A percentile compares a stretch with the other conserved stretches of the same genome.
Conservation (phyloP, 1,139 yeast genomes). For the Kazachstania sp. region DNA sequence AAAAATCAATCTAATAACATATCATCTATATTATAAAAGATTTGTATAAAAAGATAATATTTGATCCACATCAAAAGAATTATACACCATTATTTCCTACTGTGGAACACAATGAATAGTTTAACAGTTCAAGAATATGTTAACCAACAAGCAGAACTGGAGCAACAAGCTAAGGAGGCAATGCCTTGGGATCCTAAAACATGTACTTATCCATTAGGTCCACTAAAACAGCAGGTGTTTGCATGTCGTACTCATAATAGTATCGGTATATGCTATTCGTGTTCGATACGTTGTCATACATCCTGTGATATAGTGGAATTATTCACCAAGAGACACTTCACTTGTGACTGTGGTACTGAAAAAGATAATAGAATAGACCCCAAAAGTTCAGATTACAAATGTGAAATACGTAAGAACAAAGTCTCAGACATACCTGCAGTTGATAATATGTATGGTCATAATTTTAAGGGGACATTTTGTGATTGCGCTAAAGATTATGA, state of each 20-base stretch:
- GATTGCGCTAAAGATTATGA: conserved; percentile 57
- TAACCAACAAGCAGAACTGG: conserved; percentile 31
- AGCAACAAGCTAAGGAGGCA: conserved; percentile 61
- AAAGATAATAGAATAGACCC: conserved; percentile 34
- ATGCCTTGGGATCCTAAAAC: conserved; percentile 87
- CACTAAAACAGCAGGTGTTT: conserved; percentile 68
- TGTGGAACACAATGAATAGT: conserved; percentile 3
- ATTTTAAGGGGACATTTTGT: conserved; percentile 70
- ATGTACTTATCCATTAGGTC: conserved; percentile 68
- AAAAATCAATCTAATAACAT: too few relatives aligned
- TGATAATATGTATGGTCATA: conserved; percentile 62
- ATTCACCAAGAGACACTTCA: conserved; percentile 68
- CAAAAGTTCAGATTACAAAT: conserved; percentile 32
- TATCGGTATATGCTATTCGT: conserved; percentile 87
- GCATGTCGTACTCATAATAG: conserved; percentile 74
- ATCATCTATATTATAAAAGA: too few relatives aligned
- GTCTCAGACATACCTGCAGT: conserved; percentile 52
- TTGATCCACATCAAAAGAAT: too few relatives aligned
- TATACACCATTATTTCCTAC: too few relatives aligned
- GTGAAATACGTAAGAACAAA: conserved; percentile 49
- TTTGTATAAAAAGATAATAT: too few relatives aligned
- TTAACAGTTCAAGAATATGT: conserved; percentile 25
- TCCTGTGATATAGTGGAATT: conserved; percentile 81
- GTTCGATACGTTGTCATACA: conserved; percentile 88
- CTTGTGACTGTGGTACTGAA: conserved; percentile 92